These are phyloP conservation scores for Lathyrus oleraceus DNA, from an alignment of 306 rosid species.

Conservation along the genomic window DNA sequence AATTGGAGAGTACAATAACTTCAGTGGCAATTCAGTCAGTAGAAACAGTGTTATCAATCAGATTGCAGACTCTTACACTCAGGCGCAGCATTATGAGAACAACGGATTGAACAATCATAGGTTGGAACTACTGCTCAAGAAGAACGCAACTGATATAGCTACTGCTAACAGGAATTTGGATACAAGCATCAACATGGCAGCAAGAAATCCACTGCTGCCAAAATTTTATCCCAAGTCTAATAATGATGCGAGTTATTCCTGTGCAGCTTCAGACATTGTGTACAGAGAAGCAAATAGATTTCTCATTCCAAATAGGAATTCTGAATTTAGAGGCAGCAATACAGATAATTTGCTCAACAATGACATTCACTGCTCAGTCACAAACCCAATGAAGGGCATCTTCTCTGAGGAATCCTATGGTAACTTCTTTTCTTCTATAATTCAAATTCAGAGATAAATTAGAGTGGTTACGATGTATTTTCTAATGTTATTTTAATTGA, in stretches of 20 bases:
- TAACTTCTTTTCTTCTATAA: slow-evolving; percentile 42
- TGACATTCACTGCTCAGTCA: slow-evolving; percentile 39
- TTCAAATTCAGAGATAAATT: slow-evolving; percentile 16
- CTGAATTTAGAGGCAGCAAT: slow-evolving; percentile 40
- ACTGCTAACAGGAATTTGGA: slow-evolving; percentile 37
- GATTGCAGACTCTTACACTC: slow-evolving; percentile 38
- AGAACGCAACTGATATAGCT: slow-evolving; percentile 34
- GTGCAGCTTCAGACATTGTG: slow-evolving; percentile 29
- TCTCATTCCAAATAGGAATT: slow-evolving; percentile 38
- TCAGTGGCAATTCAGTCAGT: slow-evolving; percentile 27
- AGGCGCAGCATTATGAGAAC: slow-evolving; percentile 31
- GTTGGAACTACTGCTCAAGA: slow-evolving; percentile 41
- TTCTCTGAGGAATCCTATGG: slow-evolving; percentile 47
- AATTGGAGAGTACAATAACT: slow-evolving; percentile 30
- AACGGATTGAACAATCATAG: slow-evolving; percentile 37
- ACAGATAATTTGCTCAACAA: slow-evolving; percentile 40
- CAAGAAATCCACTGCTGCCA: slow-evolving; percentile 47
- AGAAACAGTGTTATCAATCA: slow-evolving; percentile 35
- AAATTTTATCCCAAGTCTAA: slow-evolving; percentile 32
- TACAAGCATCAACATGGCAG: slow-evolving; percentile 41
- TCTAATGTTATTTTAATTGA: slow-evolving; percentile 17
- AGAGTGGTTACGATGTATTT: slow-evolving; percentile 23
- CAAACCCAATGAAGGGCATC: slow-evolving; percentile 41
- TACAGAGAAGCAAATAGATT: slow-evolving; percentile 34
- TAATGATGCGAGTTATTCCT: slow-evolving; percentile 29